phyloP scores from a whole-genome alignment of 2,329 filamentous ascomycete genomes.

The Phaeomoniella chlamydospora region DNA sequence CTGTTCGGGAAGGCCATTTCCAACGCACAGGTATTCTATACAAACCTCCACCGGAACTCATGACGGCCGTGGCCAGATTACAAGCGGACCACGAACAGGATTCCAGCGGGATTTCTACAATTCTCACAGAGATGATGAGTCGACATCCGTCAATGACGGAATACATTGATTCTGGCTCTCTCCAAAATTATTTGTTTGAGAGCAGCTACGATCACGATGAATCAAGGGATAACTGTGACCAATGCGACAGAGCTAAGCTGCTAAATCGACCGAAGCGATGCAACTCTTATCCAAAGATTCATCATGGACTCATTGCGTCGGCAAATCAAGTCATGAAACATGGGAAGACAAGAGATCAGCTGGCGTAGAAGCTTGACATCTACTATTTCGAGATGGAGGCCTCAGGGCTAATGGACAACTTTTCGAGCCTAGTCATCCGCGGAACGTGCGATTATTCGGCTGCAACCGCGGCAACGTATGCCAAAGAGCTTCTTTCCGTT shows the following conservation, averaged over 20 bases:
- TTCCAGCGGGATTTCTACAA: conserved; percentile 5
- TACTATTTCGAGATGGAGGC: conserved; percentile 18
- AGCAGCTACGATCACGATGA: background rate
- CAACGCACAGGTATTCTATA: conserved; percentile 7
- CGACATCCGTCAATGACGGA: background rate
- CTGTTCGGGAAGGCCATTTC: conserved; percentile 3
- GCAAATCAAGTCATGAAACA: conserved; percentile 14
- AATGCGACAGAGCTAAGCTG: conserved; percentile 1
- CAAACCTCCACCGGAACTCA: conserved; percentile 7
- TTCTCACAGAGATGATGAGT: conserved; percentile 1
- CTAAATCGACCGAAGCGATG: background rate
- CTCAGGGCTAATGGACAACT: conserved; percentile 10
- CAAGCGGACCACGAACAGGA: conserved; percentile 5
- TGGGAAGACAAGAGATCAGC: conserved; percentile 5
- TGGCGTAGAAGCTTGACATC: conserved; percentile 5
- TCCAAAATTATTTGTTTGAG: conserved; percentile 1
- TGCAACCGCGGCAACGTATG: conserved; percentile 14
- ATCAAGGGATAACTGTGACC: conserved; percentile 1
- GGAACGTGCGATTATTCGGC: conserved; percentile 24
- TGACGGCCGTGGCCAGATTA: conserved; percentile 6
- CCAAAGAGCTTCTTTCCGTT: conserved; percentile 6
- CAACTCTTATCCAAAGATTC: conserved; percentile 4
- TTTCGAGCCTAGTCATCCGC: conserved; percentile 23
- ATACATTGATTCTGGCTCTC: background rate
- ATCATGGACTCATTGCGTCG: conserved; percentile 15